A percentile compares a stretch with the other conserved stretches of the same genome.
Evolutionary conservation across 208 protist genomes (phyloP).

Genomic region (Leishmania turanica): DNA sequence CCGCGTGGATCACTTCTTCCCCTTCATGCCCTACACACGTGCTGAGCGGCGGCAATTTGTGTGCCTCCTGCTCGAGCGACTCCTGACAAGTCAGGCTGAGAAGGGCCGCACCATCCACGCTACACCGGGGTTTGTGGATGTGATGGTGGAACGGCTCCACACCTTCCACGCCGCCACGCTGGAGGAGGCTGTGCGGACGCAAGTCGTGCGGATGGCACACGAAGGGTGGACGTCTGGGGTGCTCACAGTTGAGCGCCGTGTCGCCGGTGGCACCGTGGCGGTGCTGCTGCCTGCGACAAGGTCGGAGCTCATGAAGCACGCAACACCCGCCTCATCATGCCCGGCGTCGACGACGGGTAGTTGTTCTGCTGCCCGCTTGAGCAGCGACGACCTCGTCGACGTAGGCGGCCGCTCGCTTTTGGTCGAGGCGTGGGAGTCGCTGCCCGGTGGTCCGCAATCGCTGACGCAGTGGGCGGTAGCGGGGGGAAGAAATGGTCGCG

Average conservation of each 20-base stretch:
- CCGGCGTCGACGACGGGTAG: background rate
- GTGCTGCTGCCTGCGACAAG: slow-evolving; percentile 19
- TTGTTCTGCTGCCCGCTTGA: background rate
- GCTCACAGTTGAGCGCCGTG: slow-evolving; percentile 53
- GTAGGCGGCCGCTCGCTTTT: slow-evolving; percentile 5
- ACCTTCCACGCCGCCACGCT: slow-evolving; percentile 82
- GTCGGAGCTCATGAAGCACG: background rate
- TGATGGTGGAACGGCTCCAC: slow-evolving; percentile 41
- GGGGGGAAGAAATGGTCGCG: background rate
- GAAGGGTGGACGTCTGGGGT: slow-evolving; percentile 48
- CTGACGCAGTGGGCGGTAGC: slow-evolving; percentile 20
- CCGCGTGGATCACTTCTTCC: slow-evolving; percentile 82
- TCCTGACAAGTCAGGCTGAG: slow-evolving; percentile 50
- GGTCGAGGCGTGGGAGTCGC: slow-evolving; percentile 25
- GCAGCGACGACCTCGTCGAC: background rate
- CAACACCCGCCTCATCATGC: background rate
- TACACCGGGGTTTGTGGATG: slow-evolving; percentile 60
- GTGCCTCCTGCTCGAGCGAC: slow-evolving; percentile 60
- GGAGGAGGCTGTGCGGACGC: slow-evolving; percentile 65
- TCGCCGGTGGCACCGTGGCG: slow-evolving; percentile 17
- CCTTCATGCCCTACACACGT: slow-evolving; percentile 79
- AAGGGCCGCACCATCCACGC: slow-evolving; percentile 49
- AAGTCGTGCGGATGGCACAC: slow-evolving; percentile 55
- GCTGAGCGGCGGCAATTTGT: slow-evolving; percentile 67
- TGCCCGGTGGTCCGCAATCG: slow-evolving; percentile 19